Evolutionary conservation across 164 flowering plant genomes (phyloP), one percentile per base, ranked within the genome.

Genomic region (Piper betle): DNA sequence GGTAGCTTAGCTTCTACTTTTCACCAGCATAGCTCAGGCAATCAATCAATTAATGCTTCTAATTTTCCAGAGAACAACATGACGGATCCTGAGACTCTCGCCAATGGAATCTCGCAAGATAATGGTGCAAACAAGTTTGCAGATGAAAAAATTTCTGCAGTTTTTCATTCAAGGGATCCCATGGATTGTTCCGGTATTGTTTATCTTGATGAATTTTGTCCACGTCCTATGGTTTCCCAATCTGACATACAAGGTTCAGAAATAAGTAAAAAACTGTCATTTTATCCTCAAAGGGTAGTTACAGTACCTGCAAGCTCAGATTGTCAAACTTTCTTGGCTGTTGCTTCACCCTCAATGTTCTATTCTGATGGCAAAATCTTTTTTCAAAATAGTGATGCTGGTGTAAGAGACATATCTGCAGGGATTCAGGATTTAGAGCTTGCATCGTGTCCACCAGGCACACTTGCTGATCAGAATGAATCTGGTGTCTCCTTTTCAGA

Each of bases 341-440:
- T 16, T 16, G 48, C 37, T 57, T 59, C 52, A 61, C 68, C 75
- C 53, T 38, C 62, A 19, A 52, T 69, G 7, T 67, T 60, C 65
- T 66, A 65, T 54, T 58, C 70, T 63, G 75, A 68, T 60, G 63
- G 56, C 57, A 66, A 60, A 55, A 41, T 63, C 52, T 13, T 68
- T 50, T 70, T 55, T 68, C 66, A 57, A 55, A 64, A 57, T 9
- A 74, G 77, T 46, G 61, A 70, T 37, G 53, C 52, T 66, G 77
- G 64, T 58, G 68, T 60, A 59, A 54, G 64, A 53, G 67, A 63
- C 57, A 62, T 65, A 37, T 39, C 72, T 15, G 46, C 61, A 59
- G 75, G 59, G 65, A 58, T 63, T 64, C 75, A 76, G 50, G 80
- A 77, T 17, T 71, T 66, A 43, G 77, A 73, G 20, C 57, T 66